A percentile compares a stretch with the other conserved stretches of the same genome.
These are phyloP conservation scores for Physaria fendleri DNA, from an alignment of 345 rosid species.

Conservation along the genomic window DNA sequence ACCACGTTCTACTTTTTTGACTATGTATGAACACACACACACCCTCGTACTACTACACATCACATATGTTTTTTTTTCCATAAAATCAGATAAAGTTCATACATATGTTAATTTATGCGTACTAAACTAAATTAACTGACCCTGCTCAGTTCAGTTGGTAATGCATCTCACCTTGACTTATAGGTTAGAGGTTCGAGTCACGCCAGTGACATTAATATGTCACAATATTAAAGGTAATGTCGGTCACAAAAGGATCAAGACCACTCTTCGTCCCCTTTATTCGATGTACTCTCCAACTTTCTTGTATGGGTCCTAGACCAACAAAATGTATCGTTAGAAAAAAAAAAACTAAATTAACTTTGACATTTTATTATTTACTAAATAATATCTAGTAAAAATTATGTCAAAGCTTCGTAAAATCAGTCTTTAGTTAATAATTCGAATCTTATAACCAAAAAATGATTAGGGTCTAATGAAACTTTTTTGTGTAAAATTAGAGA, in stretches of 20 bases:
- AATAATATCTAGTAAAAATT: neutral
- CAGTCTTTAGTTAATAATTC: neutral
- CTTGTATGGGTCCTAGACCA: no score
- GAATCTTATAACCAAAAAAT: neutral
- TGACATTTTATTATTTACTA: neutral
- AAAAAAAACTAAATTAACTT: neutral
- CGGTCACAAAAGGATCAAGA: no score
- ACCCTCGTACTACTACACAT: neutral
- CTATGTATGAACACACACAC: conserved; percentile 23
- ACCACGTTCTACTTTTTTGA: conserved; percentile 27
- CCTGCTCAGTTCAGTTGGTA: no score
- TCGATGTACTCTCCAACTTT: no score
- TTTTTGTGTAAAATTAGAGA: neutral
- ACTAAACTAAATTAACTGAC: no score
- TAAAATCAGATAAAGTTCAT: neutral
- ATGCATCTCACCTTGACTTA: no score
- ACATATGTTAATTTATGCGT: no score
- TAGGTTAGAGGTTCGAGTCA: no score
- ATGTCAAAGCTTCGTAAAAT: neutral
- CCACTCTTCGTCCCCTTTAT: no score
- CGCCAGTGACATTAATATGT: no score
- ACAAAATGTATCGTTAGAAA: no score
- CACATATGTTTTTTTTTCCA: neutral
- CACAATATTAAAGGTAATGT: no score
- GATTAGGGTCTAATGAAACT: neutral